Conservation (phyloP, 352 stramenopile species). For the Pelagophyceae sp. region DNA sequence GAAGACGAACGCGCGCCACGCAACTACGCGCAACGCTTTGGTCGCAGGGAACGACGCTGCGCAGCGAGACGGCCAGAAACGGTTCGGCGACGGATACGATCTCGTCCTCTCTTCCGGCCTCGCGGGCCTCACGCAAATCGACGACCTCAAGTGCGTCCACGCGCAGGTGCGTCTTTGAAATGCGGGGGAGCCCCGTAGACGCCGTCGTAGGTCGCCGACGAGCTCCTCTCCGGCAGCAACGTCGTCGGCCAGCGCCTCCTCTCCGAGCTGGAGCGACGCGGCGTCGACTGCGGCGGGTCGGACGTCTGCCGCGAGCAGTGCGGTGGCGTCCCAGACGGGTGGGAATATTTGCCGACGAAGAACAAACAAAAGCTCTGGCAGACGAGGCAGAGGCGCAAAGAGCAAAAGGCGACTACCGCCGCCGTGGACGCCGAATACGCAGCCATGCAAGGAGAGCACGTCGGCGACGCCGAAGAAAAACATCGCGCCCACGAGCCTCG, state of each 20-base stretch:
- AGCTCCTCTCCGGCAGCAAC: constrained; percentile 15
- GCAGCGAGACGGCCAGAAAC: background rate
- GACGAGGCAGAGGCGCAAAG: background rate
- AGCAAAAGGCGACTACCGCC: no score
- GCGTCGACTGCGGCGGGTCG: background rate
- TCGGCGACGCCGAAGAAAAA: no score
- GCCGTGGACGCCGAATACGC: no score
- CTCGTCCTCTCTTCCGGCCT: constrained; percentile 4
- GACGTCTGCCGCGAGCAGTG: constrained; percentile 5
- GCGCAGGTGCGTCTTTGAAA: no score
- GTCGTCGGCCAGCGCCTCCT: background rate
- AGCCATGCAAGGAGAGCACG: no score
- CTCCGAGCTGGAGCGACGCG: background rate
- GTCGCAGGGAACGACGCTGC: background rate
- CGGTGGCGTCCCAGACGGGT: background rate
- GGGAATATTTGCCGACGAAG: constrained; percentile 19
- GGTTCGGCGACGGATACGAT: background rate
- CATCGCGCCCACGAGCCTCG: no score
- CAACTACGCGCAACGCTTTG: background rate
- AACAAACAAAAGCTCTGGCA: constrained; percentile 24
- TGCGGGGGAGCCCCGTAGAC: no score
- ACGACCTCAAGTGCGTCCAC: constrained; percentile 25
- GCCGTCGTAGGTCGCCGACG: no score
- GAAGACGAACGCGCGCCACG: constrained; percentile 8
- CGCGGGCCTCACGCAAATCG: constrained; percentile 13